Evolutionary conservation across 495 filamentous ascomycete species (phyloP), one percentile per base, ranked within the genome.

Genomic region (Lophium mytilinum): DNA sequence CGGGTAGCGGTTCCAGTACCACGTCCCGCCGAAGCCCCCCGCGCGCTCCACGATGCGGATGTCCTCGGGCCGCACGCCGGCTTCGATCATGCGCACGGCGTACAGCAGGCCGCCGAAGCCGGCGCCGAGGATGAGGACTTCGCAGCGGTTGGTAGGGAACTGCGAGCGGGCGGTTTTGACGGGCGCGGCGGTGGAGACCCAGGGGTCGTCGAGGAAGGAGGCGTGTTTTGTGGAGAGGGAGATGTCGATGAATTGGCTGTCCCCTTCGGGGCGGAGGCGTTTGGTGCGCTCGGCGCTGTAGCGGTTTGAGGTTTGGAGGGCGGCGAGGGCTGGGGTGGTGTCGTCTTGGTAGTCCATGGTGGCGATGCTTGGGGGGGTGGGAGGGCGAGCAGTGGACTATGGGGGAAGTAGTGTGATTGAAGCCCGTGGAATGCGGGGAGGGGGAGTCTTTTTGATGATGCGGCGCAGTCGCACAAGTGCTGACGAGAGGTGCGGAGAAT

Each of bases 1-100:
- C 0, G 78, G 78, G 50, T 78, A 81, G 9, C 77, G 69, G 56
- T 81, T 80, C 77, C 76, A 81, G 52, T 74, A 81, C 78, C 78
- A 81, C 0, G 76, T 80, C 1, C 78, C 78, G 9, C 78, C 78
- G 21, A 77, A 74, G 9, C 75, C 76, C 36, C 78, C 77, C 11
- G 72, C 75, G 0, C 61, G 64, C 34, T 81, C 78, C 37, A 80
- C 60, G 30, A 80, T 62, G 0, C 70, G 68, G n/a, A 84, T 72
- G 18, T 83, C 76, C 0, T 76, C 65, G 0, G 61, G 19, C 0
- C 9, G 37, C 0, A 78, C 62, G 0, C 79, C 80, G 5, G 72
- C 66, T 47, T 83, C 53, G 42, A 80, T 67, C 43, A 83, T 68
- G 5, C 75, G 73, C 2, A 77, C 74, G 0, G 79, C 80, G 33